Conservation (phyloP, 495 filamentous ascomycete genomes). For the Trichoderma reesei region DNA sequence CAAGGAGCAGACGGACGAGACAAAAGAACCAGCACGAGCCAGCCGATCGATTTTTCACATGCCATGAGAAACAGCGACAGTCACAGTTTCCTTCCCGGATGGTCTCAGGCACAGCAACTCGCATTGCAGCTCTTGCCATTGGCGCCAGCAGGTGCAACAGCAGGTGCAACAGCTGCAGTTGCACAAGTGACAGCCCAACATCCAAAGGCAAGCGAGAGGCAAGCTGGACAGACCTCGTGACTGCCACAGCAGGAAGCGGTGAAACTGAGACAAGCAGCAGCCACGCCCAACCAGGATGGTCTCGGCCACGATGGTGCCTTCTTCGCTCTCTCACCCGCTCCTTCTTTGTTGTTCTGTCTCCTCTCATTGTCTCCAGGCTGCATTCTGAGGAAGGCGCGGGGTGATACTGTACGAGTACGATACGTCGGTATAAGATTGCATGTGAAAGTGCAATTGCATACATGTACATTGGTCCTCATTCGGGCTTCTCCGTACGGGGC, state of each 20-base stretch:
- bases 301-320: neutral
- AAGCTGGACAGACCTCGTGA: neutral
- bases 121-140: neutral
- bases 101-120: too few species aligned
- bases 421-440: neutral
- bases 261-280: constrained; percentile 1
- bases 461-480: too few species aligned
- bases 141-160: neutral
- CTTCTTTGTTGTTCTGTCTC: neutral
- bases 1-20: too few species aligned
- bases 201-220: neutral
- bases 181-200: neutral
- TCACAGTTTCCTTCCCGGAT: neutral
- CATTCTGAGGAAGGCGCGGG: too few species aligned
- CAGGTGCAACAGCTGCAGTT: neutral
- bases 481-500: too few species aligned
- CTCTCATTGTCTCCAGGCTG: neutral
- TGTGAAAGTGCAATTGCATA: neutral
- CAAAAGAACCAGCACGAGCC: too few species aligned
- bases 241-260: neutral
- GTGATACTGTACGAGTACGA: too few species aligned
- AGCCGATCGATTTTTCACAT: neutral
- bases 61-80: neutral
- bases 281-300: neutral
- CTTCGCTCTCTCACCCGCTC: neutral